Evolutionary conservation across 2,329 filamentous ascomycete genomes (phyloP).

Genomic region (Colletotrichum magnum): DNA sequence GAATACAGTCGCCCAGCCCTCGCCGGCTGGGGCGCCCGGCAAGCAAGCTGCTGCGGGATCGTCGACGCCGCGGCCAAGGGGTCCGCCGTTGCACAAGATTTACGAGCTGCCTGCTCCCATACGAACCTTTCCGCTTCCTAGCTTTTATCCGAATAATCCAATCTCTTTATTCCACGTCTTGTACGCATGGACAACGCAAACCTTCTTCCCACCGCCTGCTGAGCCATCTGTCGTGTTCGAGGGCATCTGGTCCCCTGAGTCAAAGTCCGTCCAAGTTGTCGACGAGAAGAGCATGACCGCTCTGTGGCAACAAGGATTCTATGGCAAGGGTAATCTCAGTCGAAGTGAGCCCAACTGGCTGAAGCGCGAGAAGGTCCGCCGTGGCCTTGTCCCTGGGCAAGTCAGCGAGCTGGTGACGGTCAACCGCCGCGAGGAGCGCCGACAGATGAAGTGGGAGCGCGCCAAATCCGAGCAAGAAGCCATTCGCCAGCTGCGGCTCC

Average conservation of each 20-base stretch:
- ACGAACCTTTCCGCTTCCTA: constrained; percentile 85
- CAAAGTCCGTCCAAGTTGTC: constrained; percentile 86
- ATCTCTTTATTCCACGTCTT: constrained; percentile 87
- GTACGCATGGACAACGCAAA: constrained; percentile 82
- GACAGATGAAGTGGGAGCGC: constrained; percentile 89
- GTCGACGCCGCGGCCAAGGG: constrained; percentile 46
- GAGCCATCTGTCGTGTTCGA: constrained; percentile 76
- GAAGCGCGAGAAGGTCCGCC: constrained; percentile 82
- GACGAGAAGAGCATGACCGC: constrained; percentile 82
- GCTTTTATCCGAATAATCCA: constrained; percentile 92
- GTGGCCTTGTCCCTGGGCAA: constrained; percentile 72
- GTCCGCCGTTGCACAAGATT: constrained; percentile 74
- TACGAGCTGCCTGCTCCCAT: constrained; percentile 87
- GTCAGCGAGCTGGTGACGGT: constrained; percentile 89
- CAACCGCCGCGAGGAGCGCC: constrained; percentile 83
- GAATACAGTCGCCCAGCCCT: constrained; percentile 35
- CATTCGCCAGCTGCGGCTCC: constrained; percentile 76
- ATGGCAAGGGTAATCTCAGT: constrained; percentile 93
- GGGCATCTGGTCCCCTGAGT: constrained; percentile 85
- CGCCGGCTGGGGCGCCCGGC: constrained; percentile 26
- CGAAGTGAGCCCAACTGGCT: constrained; percentile 96
- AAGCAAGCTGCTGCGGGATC: constrained; percentile 43
- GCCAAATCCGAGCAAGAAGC: constrained; percentile 89
- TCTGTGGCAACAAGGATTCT: constrained; percentile 97
- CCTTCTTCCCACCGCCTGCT: constrained; percentile 75